Conservation (phyloP, 1,139 yeast species). For the Geotrichum klebahnii region DNA sequence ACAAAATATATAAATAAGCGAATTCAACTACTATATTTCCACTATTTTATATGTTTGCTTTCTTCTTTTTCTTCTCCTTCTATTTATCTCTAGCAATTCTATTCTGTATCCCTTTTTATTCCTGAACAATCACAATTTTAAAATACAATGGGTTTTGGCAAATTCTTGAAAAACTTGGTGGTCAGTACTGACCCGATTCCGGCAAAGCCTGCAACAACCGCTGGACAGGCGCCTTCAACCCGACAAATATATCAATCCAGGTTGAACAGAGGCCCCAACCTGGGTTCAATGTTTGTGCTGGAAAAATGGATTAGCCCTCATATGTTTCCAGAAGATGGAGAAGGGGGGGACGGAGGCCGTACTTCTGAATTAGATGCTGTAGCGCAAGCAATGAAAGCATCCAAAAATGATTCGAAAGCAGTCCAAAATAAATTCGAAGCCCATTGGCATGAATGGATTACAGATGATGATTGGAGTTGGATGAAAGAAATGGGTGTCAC, state of each 20-base stretch:
- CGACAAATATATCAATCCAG: conserved; percentile 61
- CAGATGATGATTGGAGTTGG: conserved; percentile 76
- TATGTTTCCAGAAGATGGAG: conserved; percentile 61
- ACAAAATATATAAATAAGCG: no score
- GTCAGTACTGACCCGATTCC: conserved; percentile 22
- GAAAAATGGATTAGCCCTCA: conserved; percentile 57
- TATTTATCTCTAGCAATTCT: no score
- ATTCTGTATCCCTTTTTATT: no score
- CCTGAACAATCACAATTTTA: no score
- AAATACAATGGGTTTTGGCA: background rate
- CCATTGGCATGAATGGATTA: conserved; percentile 66
- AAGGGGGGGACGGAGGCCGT: conserved; percentile 41
- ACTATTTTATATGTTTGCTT: no score
- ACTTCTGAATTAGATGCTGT: conserved; percentile 74
- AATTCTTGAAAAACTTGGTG: background rate
- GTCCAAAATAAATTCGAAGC: conserved; percentile 55
- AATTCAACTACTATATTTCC: no score
- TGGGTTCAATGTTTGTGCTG: conserved; percentile 76
- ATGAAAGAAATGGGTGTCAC: conserved; percentile 61
- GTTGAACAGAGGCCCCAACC: conserved; percentile 74
- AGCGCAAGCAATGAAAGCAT: conserved; percentile 43
- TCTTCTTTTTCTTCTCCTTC: no score
- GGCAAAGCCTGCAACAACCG: conserved; percentile 35
- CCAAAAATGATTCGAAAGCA: conserved; percentile 47
- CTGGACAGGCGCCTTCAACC: conserved; percentile 42